Evolutionary conservation across 768 basidiomycete species (phyloP).

Genomic region (Tulasnella sp.): DNA sequence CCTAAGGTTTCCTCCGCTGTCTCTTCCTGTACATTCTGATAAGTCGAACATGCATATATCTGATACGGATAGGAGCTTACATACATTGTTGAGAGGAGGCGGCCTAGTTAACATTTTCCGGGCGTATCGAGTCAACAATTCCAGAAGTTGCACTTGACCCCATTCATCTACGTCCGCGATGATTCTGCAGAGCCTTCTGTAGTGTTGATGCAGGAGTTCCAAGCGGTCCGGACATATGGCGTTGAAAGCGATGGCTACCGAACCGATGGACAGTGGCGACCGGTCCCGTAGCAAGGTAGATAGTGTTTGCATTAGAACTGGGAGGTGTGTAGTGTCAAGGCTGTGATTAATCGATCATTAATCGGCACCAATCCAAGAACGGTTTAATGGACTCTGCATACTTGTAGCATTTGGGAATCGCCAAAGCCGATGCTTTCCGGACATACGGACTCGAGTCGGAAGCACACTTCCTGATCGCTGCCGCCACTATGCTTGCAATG

Average conservation of each 20-base stretch:
- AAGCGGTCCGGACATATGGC: conserved; percentile 77
- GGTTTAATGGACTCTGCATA: conserved; percentile 23
- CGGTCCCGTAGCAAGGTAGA: conserved; percentile 42
- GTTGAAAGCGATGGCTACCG: conserved; percentile 75
- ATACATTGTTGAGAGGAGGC: conserved; percentile 14
- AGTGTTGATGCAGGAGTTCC: conserved; percentile 82
- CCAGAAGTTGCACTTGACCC: conserved; percentile 77
- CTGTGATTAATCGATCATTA: conserved; percentile 31
- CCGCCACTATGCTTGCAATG: conserved; percentile 72
- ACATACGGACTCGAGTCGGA: conserved; percentile 91
- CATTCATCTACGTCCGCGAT: conserved; percentile 92
- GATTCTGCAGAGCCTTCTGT: conserved; percentile 69
- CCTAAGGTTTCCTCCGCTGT: conserved; percentile 29
- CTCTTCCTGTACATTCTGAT: neutral
- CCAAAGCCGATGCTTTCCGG: conserved; percentile 82
- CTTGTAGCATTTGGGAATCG: conserved; percentile 79
- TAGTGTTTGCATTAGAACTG: conserved; percentile 40
- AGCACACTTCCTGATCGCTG: conserved; percentile 87
- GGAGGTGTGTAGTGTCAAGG: conserved; percentile 57
- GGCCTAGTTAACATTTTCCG: conserved; percentile 72
- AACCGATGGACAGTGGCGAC: conserved; percentile 80
- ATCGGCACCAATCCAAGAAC: neutral
- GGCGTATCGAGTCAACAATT: conserved; percentile 70
- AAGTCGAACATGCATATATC: neutral
- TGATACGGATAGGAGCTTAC: neutral